Evolutionary conservation across 768 basidiomycete genomes (phyloP), one percentile per base, ranked within the genome.

Genomic region (Pisolithus tinctorius): DNA sequence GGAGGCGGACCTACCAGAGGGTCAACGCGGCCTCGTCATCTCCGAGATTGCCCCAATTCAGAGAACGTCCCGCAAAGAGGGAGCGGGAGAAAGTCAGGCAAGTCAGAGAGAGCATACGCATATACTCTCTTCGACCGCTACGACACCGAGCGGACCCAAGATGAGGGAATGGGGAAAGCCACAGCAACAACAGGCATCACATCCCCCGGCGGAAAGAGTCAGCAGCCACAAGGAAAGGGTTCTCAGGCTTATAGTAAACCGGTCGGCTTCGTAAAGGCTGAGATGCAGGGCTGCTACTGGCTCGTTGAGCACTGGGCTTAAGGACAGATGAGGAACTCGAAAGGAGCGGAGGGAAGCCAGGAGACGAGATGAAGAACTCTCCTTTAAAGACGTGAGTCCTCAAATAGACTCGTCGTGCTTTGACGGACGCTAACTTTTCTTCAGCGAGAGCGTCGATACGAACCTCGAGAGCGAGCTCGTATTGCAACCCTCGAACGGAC

Each of bases 1-100:
- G 63, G 93, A 96, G 71, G 90, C 93, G 48, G 96, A 99, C 63
- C 80, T 99, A 40, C 95, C 96, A 23, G 96, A 99, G 72, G 90
- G 90, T 0, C 74, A 82, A 60, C 86, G 95, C 34, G 92, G 88
- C 5, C 84, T 93, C 49, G 93, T 98, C 54, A 89, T 97, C 55
- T 91, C 89, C 29, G 93, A 97, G 65, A 99, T 99, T 54, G 93
- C n/a, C 93, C 0, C 86, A 92, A 60, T 99, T 99, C 69, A 82
- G 96, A 52, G 93, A 97, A 69, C 83, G 90, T 20, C 89, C 93
- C 0, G 92, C 91, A 8, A 94, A 93, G 69, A 74, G 88, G 34
- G 93, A 94, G 62, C 80, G 88, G 17, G 93, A 95, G 67, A 93
- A 94, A 69, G 65, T 87, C 69, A 80, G 85, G 38, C 91, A 93